Evolutionary conservation across 2,329 filamentous ascomycete genomes (phyloP), one percentile per base, ranked within the genome.

Genomic region (Colletotrichum caudatum): DNA sequence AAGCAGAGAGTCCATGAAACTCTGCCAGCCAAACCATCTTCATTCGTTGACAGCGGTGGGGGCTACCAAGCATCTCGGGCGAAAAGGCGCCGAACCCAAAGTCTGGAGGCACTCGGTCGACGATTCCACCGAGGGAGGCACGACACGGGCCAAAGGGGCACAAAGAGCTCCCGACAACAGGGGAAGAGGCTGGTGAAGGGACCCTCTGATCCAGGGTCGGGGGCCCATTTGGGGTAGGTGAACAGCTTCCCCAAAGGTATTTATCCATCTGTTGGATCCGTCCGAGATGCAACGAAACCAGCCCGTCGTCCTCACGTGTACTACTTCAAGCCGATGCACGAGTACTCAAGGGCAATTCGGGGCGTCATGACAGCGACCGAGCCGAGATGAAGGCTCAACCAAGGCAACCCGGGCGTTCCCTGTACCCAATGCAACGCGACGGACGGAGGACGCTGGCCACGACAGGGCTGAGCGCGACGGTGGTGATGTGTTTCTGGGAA

Each of bases 21-120:
- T 5, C 39, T 7, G 16, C 5, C 26, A 33, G 41, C 16, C 26
- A 48, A 35, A 23, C 35, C 8, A 18, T 35, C 66, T 12, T 59
- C 23, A 64, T 71, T 69, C 46, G 69, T 71, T 59, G 53, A 59
- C 53, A 46, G 33, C 3, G 41, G 59, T 61, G 65, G 50, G 44
- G 23, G 35, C 29, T 23, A 11, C 2, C 14, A n/a, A 53, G 20
- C 50, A 0, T 2, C 53, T 64, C 69, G 69, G 69, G 29, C 39
- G 4, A 69, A 63, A 53, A 41, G 35, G 51, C 8, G 0, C 69
- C 69, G 68, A 71, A 51, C 37, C 54, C 11, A 16, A 29, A 33
- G 12, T 11, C 1, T 18, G 41, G 29, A 63, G 35, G 16, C 58
- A 63, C 57, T 71, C 69, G 58, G 64, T 16, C n/a, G 44, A 54